Base-by-base conservation (phyloP, 1,284 basidiomycete species). In the Malassezia nana region DNA sequence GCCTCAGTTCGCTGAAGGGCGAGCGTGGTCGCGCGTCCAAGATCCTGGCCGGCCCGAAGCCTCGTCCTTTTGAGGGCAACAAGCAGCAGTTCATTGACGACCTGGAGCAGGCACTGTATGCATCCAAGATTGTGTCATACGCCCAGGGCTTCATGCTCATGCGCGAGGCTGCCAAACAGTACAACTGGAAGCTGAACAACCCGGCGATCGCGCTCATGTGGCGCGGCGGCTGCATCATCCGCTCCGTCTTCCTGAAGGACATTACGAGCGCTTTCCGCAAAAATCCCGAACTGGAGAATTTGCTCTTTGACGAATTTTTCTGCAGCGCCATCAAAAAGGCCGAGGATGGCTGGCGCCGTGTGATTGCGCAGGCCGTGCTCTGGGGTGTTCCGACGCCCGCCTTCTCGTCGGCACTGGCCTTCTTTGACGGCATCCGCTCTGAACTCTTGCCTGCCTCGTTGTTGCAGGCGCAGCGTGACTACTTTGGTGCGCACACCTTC, bases 71-170 rank as follows among this genome's bases (percentile, higher is more conserved):
- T 86, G 84, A 85, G 68, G 94, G 92, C 65, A 90, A 96, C 83
- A 96, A 95, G 82, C 82, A 92, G 77, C 87, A 92, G 76, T 99
- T 99, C 80, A 92, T 99, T 75, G 87, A 89, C 69, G 89, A 98
- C 77, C 86, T 99, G 63, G 92, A 98, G 79, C 94, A 98, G 78
- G 92, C 92, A 49, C 82, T 99, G 59, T 98, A 99, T 78, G 94
- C 91, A 44, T 94, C 89, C 72, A 99, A 99, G 83, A 92, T 99
- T 50, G 66, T 74, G 52, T 74, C 71, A 30, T 74, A 99, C 81
- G 89, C 92, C 22, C 94, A 99, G 79, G 94, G 94, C 67, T 99
- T 98, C 81, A 94, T 98, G 84, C 83, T 99, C 71, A 95, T 98
- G 91, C 83, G 94, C 67, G 87, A 96, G 78, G 92, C 92, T 50